Percentiles rank a stretch among this genome's conserved stretches.
phyloP scores from a whole-genome alignment of 2,329 filamentous ascomycete genomes.

The Trichoderma oligosporum region DNA sequence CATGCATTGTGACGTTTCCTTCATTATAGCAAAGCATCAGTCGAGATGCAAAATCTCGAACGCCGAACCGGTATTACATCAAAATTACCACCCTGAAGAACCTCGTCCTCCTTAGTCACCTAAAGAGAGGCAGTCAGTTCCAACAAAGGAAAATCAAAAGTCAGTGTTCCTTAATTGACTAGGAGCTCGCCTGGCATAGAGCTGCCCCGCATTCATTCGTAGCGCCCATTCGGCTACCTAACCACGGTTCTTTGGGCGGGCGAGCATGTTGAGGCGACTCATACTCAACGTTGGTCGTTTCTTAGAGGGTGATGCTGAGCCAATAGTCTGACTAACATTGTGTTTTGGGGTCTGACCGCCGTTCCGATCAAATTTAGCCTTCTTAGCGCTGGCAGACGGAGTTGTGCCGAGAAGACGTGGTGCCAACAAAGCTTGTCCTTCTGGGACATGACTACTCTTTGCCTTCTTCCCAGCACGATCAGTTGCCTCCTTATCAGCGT shows the following conservation, averaged over 20 bases:
- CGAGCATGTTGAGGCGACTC: constrained; percentile 59
- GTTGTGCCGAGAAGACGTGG: constrained; percentile 43
- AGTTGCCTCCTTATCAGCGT: constrained; percentile 45
- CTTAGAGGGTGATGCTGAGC: constrained; percentile 45
- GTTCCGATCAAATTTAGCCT: constrained; percentile 30
- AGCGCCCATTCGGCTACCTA: constrained; percentile 28
- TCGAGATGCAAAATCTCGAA: constrained; percentile 1
- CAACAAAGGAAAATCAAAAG: background rate
- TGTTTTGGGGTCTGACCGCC: constrained; percentile 25
- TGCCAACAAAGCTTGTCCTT: constrained; percentile 51
- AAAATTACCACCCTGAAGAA: background rate
- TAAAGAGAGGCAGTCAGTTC: background rate
- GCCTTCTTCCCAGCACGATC: constrained; percentile 57
- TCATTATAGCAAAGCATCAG: constrained; percentile 13
- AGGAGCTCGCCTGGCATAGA: background rate
- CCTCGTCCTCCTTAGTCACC: background rate
- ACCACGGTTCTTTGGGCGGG: constrained; percentile 55
- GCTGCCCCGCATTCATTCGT: background rate
- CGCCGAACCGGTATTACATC: background rate
- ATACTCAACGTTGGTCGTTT: constrained; percentile 52
- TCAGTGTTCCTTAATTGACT: background rate
- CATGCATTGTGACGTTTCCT: constrained; percentile 7
- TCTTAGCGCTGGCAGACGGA: constrained; percentile 37
- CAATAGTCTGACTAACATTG: background rate
- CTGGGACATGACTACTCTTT: constrained; percentile 46